Evolutionary conservation across 495 filamentous ascomycete species (phyloP).

Genomic region (Penicillium crystallinum): DNA sequence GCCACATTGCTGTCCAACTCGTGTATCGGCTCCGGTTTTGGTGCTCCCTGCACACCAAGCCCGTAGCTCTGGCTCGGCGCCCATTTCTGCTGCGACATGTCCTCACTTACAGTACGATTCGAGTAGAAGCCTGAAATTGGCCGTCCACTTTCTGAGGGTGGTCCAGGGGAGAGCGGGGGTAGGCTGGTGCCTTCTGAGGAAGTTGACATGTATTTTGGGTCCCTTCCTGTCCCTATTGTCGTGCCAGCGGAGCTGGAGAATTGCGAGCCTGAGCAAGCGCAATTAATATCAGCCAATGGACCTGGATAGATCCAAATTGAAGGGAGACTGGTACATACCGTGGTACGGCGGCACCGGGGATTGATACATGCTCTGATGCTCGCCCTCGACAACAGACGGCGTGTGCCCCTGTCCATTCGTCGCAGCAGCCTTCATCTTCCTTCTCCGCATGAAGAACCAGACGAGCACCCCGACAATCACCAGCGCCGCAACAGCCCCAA

Average conservation of each 20-base stretch:
- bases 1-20: slow-evolving; percentile 8
- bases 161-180: slow-evolving; percentile 6
- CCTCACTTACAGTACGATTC: slow-evolving; percentile 3
- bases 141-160: slow-evolving; percentile 6
- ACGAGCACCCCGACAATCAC: slow-evolving; percentile 34
- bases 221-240: slow-evolving; percentile 3
- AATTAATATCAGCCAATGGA: slow-evolving; percentile 5
- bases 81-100: slow-evolving; percentile 9
- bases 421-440: slow-evolving; percentile 6
- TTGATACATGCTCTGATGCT: slow-evolving; percentile 6
- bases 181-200: slow-evolving; percentile 7
- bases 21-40: slow-evolving; percentile 11
- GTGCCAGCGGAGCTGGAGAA: slow-evolving; percentile 8
- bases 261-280: slow-evolving; percentile 6
- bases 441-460: slow-evolving; percentile 18
- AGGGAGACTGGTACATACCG: slow-evolving; percentile 7
- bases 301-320: slow-evolving; percentile 4
- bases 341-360: slow-evolving; percentile 5
- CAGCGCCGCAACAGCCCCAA: slow-evolving; percentile 30
- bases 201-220: slow-evolving; percentile 7
- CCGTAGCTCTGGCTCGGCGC: slow-evolving; percentile 6
- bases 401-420: slow-evolving; percentile 8
- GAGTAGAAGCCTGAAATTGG: slow-evolving; percentile 3
- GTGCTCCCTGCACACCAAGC: slow-evolving; percentile 11
- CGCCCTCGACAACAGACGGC: slow-evolving; percentile 8